Conservation (phyloP, 257 asterid genomes). For the Nicotiana obtusifolia region DNA sequence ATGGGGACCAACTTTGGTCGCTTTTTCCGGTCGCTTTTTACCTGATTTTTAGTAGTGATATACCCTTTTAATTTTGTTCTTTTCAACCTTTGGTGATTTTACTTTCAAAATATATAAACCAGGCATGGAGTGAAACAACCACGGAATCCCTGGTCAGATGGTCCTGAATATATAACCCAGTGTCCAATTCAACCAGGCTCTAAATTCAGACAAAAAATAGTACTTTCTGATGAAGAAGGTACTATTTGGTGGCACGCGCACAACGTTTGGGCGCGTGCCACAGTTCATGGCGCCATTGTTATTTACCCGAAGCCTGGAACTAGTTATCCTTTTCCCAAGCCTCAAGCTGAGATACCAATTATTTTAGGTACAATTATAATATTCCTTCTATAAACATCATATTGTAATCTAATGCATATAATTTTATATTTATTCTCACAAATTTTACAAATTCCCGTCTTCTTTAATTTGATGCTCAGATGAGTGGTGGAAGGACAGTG, state of each 20-base stretch:
- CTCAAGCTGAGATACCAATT: slow-evolving; percentile 49
- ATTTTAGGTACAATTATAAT: slow-evolving; percentile 36
- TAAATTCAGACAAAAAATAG: slow-evolving; percentile 36
- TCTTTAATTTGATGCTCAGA: slow-evolving; percentile 22
- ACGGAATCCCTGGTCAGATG: slow-evolving; percentile 69
- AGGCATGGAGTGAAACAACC: slow-evolving; percentile 81
- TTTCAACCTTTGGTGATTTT: background rate
- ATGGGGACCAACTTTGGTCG: too few relatives aligned
- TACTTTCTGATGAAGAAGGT: slow-evolving; percentile 56
- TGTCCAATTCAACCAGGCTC: slow-evolving; percentile 59
- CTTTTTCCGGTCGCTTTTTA: too few relatives aligned
- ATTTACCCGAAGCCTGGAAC: slow-evolving; percentile 36
- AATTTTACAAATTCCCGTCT: background rate
- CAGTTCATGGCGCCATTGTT: slow-evolving; percentile 60
- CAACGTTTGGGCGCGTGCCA: slow-evolving; percentile 64
- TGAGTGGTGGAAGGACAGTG: slow-evolving; percentile 79
- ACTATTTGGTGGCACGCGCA: slow-evolving; percentile 84
- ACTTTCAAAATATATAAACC: background rate
- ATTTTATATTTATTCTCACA: background rate
- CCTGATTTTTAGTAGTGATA: too few relatives aligned
- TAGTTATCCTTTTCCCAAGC: slow-evolving; percentile 41
- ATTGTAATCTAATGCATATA: too few relatives aligned
- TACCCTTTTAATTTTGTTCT: background rate
- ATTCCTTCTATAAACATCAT: background rate
- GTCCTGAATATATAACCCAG: slow-evolving; percentile 57